Percentiles rank a stretch among this genome's conserved stretches.
Conservation (phyloP, 192 early-diverging fungal genomes). For the Gaertneriomyces sp. region DNA sequence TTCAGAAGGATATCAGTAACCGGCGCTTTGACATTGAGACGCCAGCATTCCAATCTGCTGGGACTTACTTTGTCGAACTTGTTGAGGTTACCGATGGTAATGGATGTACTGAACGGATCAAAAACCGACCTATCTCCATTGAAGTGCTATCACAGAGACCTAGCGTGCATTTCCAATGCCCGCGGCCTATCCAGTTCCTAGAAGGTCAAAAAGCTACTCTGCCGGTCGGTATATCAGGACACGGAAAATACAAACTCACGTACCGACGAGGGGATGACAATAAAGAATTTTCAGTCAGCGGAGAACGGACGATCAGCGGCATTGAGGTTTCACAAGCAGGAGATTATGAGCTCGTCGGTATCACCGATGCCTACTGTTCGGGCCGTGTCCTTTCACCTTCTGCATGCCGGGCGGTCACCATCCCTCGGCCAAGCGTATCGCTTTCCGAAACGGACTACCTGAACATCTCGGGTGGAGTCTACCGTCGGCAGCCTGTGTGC, state of each 20-base stretch:
- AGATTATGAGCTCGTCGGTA: constrained; percentile 29
- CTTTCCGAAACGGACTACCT: constrained; percentile 36
- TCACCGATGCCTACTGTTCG: constrained; percentile 38
- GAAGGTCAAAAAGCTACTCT: constrained; percentile 29
- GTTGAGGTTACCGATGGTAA: constrained; percentile 48
- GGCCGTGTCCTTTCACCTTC: constrained; percentile 23
- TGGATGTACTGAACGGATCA: constrained; percentile 40
- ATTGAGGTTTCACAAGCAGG: constrained; percentile 30
- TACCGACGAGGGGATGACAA: constrained; percentile 10
- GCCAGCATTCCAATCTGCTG: constrained; percentile 27
- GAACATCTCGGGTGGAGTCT: not conserved
- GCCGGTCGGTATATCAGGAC: constrained; percentile 34
- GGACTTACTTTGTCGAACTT: constrained; percentile 43
- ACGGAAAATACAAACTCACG: constrained; percentile 16
- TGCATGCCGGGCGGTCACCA: constrained; percentile 32
- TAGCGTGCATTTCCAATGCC: constrained; percentile 38
- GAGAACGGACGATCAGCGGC: constrained; percentile 1
- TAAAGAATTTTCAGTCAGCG: not conserved
- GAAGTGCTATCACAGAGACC: constrained; percentile 44
- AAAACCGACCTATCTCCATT: constrained; percentile 32
- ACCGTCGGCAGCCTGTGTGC: constrained; percentile 28
- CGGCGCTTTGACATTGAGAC: constrained; percentile 21
- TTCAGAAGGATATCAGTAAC: constrained; percentile 6
- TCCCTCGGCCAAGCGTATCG: constrained; percentile 32
- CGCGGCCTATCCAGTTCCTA: constrained; percentile 30